These are phyloP conservation scores for Metarhizium brunneum DNA, from an alignment of 2,329 filamentous ascomycete genomes.

Conservation along the genomic window DNA sequence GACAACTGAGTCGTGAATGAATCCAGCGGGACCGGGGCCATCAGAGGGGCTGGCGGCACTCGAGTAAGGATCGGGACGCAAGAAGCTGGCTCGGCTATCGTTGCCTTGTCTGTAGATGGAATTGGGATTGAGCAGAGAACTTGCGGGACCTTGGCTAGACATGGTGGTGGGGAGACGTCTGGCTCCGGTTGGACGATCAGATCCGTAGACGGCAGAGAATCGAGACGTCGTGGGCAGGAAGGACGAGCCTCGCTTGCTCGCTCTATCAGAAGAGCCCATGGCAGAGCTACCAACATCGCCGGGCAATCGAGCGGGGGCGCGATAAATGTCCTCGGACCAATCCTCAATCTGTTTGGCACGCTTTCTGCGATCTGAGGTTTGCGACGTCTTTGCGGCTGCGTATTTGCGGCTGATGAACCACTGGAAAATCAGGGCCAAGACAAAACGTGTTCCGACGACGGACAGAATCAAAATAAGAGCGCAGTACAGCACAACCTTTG, in stretches of 20 bases:
- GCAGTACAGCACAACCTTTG: slow-evolving; percentile 91
- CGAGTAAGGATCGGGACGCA: slow-evolving; percentile 48
- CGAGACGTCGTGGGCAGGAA: slow-evolving; percentile 91
- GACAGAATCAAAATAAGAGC: slow-evolving; percentile 86
- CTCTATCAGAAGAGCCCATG: slow-evolving; percentile 50
- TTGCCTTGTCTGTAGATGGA: slow-evolving; percentile 63
- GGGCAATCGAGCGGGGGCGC: slow-evolving; percentile 71
- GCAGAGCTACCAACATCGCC: slow-evolving; percentile 63
- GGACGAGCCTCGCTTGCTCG: slow-evolving; percentile 69
- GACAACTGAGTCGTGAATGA: slow-evolving; percentile 91
- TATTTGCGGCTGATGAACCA: slow-evolving; percentile 91
- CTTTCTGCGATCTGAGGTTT: slow-evolving; percentile 71
- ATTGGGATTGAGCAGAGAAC: slow-evolving; percentile 60
- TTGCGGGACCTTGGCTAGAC: slow-evolving; percentile 75
- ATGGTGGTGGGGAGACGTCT: slow-evolving; percentile 72
- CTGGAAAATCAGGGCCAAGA: slow-evolving; percentile 84
- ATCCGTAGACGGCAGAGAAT: slow-evolving; percentile 83
- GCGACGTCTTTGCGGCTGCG: slow-evolving; percentile 75
- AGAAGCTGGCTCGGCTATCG: slow-evolving; percentile 55
- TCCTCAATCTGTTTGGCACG: slow-evolving; percentile 92
- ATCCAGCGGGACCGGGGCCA: slow-evolving; percentile 76
- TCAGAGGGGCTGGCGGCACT: slow-evolving; percentile 49
- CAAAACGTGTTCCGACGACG: slow-evolving; percentile 77
- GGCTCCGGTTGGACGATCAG: slow-evolving; percentile 45
- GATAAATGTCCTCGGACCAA: slow-evolving; percentile 96